Conservation (phyloP, 352 stramenopile species). For the Thalassiosira livingstoniorum region DNA sequence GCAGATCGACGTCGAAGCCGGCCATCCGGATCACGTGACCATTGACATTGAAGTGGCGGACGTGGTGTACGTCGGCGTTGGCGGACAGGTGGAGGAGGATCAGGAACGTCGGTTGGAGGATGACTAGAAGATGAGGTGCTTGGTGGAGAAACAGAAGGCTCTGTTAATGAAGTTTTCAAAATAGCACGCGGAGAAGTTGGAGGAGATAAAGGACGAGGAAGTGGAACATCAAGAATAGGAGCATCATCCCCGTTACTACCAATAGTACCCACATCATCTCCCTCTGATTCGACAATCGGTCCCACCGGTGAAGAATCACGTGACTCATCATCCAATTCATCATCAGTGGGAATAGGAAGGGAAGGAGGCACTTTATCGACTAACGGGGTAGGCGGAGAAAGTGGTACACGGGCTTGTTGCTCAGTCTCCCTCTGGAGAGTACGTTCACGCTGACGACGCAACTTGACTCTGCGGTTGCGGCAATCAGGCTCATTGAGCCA, state of each 20-base stretch:
- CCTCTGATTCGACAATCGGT: neutral
- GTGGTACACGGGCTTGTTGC: neutral
- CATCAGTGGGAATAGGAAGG: neutral
- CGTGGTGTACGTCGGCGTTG: neutral
- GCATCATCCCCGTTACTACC: neutral
- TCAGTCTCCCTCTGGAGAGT: neutral
- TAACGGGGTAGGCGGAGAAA: neutral
- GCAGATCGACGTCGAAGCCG: neutral
- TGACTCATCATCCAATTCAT: neutral
- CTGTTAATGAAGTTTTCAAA: neutral
- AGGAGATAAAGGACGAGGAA: neutral
- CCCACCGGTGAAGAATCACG: neutral
- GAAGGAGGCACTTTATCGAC: neutral
- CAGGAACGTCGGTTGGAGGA: neutral
- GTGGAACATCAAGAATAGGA: neutral
- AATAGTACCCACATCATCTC: no score
- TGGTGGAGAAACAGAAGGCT: neutral
- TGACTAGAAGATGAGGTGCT: neutral
- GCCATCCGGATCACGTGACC: neutral
- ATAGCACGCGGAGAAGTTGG: neutral
- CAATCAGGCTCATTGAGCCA: constrained; percentile 24
- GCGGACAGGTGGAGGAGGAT: neutral
- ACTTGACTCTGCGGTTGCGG: neutral
- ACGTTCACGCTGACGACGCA: neutral
- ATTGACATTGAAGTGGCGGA: neutral